Evolutionary conservation across 768 basidiomycete genomes (phyloP).

Genomic region (Rhizopogon vulgaris): DNA sequence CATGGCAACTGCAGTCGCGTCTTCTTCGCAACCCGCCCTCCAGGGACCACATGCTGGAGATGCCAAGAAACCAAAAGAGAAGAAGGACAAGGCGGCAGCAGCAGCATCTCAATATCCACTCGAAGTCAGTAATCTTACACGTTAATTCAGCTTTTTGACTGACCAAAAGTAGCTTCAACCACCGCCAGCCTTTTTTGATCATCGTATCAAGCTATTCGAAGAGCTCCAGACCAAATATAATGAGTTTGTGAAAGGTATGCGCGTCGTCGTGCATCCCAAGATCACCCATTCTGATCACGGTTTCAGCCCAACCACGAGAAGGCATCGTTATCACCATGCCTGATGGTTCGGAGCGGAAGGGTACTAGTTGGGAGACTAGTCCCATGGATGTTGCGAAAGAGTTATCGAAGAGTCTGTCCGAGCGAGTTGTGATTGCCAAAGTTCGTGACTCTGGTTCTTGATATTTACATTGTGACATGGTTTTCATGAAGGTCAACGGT

Average conservation of each 20-base stretch:
- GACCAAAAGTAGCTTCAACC: slow-evolving; percentile 60
- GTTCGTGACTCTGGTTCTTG: slow-evolving; percentile 31
- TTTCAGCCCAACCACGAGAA: slow-evolving; percentile 65
- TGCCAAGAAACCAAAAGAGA: slow-evolving; percentile 40
- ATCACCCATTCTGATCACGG: slow-evolving; percentile 1
- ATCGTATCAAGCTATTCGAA: slow-evolving; percentile 87
- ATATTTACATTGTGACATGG: slow-evolving; percentile 1
- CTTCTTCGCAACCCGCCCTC: slow-evolving; percentile 48
- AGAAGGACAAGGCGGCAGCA: slow-evolving; percentile 29
- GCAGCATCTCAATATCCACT: slow-evolving; percentile 46
- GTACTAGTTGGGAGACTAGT: slow-evolving; percentile 89
- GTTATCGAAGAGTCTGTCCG: slow-evolving; percentile 81
- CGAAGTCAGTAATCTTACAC: slow-evolving; percentile 40
- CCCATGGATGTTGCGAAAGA: slow-evolving; percentile 89
- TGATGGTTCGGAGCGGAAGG: slow-evolving; percentile 81
- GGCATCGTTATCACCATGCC: slow-evolving; percentile 80
- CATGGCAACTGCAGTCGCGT: slow-evolving; percentile 53
- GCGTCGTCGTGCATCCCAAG: neutral
- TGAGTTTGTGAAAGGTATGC: slow-evolving; percentile 66
- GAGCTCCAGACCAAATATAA: slow-evolving; percentile 80
- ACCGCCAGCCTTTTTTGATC: slow-evolving; percentile 80
- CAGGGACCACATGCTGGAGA: slow-evolving; percentile 35
- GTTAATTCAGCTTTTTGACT: neutral
- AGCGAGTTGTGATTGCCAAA: slow-evolving; percentile 90
- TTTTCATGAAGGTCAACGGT: slow-evolving; percentile 59